Evolutionary conservation across 805 yeast species (phyloP), one percentile per base, ranked within the genome.

Genomic region (Wickerhamiella nectarea): DNA sequence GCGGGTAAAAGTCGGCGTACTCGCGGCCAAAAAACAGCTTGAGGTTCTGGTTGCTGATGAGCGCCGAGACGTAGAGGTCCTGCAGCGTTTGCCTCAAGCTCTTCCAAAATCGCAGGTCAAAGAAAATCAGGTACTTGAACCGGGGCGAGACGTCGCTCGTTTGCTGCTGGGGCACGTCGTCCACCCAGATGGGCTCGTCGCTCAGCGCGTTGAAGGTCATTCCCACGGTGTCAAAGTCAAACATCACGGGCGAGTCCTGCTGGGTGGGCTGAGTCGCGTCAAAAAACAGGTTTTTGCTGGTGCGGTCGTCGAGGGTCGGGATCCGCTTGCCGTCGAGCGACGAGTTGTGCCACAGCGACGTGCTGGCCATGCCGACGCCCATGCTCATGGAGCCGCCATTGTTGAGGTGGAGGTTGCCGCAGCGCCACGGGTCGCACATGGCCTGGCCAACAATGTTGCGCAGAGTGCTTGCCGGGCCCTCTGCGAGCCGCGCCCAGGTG

Each of bases 1-100:
- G 69, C 0, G 93, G 87, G 57, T 89, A 89, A 0, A 85, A 66
- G 52, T 85, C 93, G 35, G 85, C 80, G 55, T 85, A 86, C 52
- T 85, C 89, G 33, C 73, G 71, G n/a, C 80, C 77, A 34, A 81
- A 63, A n/a, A 78, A 56, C 24, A 69, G 58, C 54, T 77, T 78
- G 56, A 68, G 78, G 11, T 59, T 62, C 40, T 69, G 59, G 53
- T 76, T 76, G 11, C 83, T 73, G 14, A 83, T 75, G 47, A 84
- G 60, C 0, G 79, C 71, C 0, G 78, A 68, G 33, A 80, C 71
- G 55, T 75, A 79, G 46, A 83, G 60, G 50, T 76, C 83, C 47
- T 80, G 81, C 11, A 81, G 62, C 6, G 66, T 58, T 0, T 64
- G 54, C 36, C 94, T 66, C 4, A 79, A 62, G 0, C 71, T 57